Evolutionary conservation across 495 filamentous ascomycete species (phyloP).

Genomic region (Lophiostoma macrostomum): DNA sequence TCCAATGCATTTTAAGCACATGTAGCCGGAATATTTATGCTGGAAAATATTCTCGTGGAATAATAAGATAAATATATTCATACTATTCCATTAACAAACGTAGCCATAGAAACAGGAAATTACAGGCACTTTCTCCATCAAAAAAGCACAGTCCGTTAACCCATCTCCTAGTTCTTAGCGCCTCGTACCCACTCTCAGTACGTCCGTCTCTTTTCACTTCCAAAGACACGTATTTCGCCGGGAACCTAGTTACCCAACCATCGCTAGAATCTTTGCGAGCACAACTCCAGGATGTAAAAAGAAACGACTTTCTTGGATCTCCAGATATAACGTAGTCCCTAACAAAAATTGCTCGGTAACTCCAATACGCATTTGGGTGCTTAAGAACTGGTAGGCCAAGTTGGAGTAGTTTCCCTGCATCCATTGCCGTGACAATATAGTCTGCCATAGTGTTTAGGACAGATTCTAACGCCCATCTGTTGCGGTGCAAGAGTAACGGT

Average conservation of each 20-base stretch:
- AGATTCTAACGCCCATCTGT: neutral
- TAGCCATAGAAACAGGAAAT: neutral
- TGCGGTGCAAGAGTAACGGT: neutral
- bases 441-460: neutral
- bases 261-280: neutral
- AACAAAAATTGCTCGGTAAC: neutral
- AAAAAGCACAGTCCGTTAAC: neutral
- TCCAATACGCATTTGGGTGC: neutral
- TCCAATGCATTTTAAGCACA: no score
- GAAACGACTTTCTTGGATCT: neutral
- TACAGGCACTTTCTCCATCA: neutral
- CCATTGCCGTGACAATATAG: neutral
- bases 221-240: neutral
- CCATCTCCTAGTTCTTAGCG: constrained; percentile 3
- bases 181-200: neutral
- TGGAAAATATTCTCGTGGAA: no score
- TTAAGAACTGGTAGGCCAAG: neutral
- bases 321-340: neutral
- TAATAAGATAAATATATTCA: no score
- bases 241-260: neutral
- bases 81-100: no score
- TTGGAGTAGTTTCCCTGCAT: neutral
- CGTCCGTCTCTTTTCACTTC: neutral
- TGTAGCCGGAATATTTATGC: no score
- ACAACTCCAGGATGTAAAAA: neutral